phyloP scores from a whole-genome alignment of 2,329 filamentous ascomycete species.

The Arthrobotrys sphaeroides region DNA sequence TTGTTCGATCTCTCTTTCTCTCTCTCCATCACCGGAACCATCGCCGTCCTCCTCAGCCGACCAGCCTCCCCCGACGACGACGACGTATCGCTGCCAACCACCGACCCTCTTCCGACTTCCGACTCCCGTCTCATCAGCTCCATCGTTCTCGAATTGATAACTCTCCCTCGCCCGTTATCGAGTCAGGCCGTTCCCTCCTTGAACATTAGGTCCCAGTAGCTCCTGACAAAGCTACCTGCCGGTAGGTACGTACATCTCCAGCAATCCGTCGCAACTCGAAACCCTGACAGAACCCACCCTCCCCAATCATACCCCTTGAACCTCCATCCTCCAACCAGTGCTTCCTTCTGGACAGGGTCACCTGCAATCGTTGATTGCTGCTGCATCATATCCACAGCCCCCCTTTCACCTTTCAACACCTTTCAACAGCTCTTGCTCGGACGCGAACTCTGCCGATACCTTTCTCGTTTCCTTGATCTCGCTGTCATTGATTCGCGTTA shows the following conservation, averaged over 20 bases:
- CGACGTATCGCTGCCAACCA: neutral
- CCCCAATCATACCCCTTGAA: conserved; percentile 42
- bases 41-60: conserved; percentile 2
- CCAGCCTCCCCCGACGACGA: too few species aligned
- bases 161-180: conserved; percentile 8
- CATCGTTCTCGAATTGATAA: conserved; percentile 37
- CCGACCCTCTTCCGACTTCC: too few species aligned
- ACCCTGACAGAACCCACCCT: conserved; percentile 13
- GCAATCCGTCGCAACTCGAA: conserved; percentile 30
- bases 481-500: conserved; percentile 51
- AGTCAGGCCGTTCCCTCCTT: conserved; percentile 2
- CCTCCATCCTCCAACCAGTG: conserved; percentile 5
- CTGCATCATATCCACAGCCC: conserved; percentile 31
- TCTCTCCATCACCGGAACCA: conserved; percentile 9
- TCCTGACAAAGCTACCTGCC: conserved; percentile 17
- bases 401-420: conserved; percentile 38
- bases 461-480: neutral
- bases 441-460: conserved; percentile 30
- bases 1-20: conserved; percentile 44
- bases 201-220: conserved; percentile 8
- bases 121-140: conserved; percentile 18
- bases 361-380: conserved; percentile 31
- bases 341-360: conserved; percentile 31
- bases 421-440: conserved; percentile 16
- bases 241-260: conserved; percentile 16